Evolutionary conservation across 2,329 filamentous ascomycete species (phyloP).

Genomic region (Grosmannia huntii): DNA sequence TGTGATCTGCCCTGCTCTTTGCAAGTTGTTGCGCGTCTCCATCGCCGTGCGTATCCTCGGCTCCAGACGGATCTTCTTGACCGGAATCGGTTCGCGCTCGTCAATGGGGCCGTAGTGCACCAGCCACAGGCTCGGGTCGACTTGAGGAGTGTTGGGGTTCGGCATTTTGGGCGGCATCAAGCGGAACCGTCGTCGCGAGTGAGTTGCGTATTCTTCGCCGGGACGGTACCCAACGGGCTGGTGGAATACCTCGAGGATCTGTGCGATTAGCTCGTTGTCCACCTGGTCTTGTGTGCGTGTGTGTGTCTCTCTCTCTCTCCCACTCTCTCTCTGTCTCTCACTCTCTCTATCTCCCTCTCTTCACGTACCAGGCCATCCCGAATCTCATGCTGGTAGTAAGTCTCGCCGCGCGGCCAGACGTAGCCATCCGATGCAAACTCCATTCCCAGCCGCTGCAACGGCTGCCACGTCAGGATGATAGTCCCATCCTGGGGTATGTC

Average conservation of each 20-base stretch:
- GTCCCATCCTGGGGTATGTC: slow-evolving; percentile 70
- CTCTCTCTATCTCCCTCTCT: not conserved
- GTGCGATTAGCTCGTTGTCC: not conserved
- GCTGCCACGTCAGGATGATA: slow-evolving; percentile 81
- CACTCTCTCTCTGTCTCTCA: not conserved
- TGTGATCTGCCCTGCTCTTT: slow-evolving; percentile 65
- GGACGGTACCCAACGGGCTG: slow-evolving; percentile 66
- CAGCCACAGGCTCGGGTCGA: slow-evolving; percentile 78
- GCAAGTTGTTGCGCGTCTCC: slow-evolving; percentile 49
- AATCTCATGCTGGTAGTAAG: slow-evolving; percentile 60
- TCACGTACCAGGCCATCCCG: slow-evolving; percentile 43
- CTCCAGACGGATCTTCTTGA: slow-evolving; percentile 51
- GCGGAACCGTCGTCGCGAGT: slow-evolving; percentile 76
- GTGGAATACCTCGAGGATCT: slow-evolving; percentile 83
- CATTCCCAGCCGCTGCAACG: slow-evolving; percentile 53
- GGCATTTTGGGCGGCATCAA: slow-evolving; percentile 60
- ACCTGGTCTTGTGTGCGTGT: not conserved
- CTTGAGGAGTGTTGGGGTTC: slow-evolving; percentile 51
- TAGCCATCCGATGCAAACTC: slow-evolving; percentile 87
- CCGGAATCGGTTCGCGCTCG: slow-evolving; percentile 58
- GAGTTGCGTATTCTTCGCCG: slow-evolving; percentile 61
- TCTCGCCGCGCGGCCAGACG: slow-evolving; percentile 76
- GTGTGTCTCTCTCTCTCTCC: not conserved
- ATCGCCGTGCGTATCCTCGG: slow-evolving; percentile 48
- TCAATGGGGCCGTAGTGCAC: slow-evolving; percentile 79